Conservation (phyloP, 2,329 filamentous ascomycete genomes). For the Lasiodiplodia sp. region DNA sequence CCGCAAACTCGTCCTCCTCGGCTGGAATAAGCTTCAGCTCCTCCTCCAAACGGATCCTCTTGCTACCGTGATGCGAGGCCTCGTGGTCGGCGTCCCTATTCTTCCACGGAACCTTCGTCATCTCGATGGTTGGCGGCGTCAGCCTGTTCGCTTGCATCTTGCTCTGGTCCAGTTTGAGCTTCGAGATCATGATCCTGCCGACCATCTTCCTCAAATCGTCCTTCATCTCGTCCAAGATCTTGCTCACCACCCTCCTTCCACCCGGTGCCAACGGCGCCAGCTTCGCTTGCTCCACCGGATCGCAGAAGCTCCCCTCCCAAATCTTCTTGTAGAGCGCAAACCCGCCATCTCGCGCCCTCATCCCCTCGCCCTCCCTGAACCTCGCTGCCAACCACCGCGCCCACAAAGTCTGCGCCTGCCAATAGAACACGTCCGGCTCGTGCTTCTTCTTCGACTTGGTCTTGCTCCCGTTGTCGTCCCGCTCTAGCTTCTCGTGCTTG, state of each 20-base stretch:
- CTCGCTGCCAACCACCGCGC: slow-evolving; percentile 56
- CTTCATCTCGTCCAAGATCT: slow-evolving; percentile 52
- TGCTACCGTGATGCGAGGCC: background rate
- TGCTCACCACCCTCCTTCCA: slow-evolving; percentile 51
- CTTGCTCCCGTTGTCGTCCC: slow-evolving; percentile 41
- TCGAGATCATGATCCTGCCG: slow-evolving; percentile 48
- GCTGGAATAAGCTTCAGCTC: background rate
- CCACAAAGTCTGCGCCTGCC: slow-evolving; percentile 58
- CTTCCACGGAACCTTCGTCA: slow-evolving; percentile 7
- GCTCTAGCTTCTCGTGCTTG: slow-evolving; percentile 38
- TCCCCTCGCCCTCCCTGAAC: slow-evolving; percentile 49
- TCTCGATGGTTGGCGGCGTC: slow-evolving; percentile 4
- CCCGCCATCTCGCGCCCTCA: slow-evolving; percentile 53
- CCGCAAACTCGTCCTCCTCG: slow-evolving; percentile 25
- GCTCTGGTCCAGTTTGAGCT: slow-evolving; percentile 48
- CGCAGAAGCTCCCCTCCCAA: slow-evolving; percentile 54
- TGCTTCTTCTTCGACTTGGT: slow-evolving; percentile 54
- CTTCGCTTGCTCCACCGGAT: slow-evolving; percentile 44
- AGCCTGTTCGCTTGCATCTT: slow-evolving; percentile 37
- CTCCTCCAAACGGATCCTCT: background rate
- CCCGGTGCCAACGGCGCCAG: slow-evolving; percentile 53
- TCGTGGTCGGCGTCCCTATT: background rate
- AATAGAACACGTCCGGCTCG: slow-evolving; percentile 58
- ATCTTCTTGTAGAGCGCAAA: slow-evolving; percentile 54
- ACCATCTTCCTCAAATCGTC: slow-evolving; percentile 51